Conservation (phyloP, 257 asterid genomes). For the Fraxinus quadrangulata region DNA sequence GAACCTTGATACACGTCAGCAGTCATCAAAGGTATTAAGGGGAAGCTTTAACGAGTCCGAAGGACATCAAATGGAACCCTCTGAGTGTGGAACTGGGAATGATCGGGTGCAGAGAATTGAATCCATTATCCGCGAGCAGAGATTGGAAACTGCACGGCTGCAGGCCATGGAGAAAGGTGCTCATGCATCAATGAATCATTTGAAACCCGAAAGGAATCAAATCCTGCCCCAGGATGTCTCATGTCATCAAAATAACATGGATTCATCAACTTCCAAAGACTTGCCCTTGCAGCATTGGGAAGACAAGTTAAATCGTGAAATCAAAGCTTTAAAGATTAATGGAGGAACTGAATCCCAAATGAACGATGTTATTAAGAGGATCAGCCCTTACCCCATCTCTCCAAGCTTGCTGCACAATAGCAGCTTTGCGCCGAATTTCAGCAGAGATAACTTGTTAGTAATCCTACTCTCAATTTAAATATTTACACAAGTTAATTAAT, state of each 20-base stretch:
- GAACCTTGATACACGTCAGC: conserved; percentile 31
- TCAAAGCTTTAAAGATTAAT: conserved; percentile 56
- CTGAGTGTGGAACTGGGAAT: conserved; percentile 39
- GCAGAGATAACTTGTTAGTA: conserved; percentile 76
- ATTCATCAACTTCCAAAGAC: background rate
- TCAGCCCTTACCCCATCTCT: conserved; percentile 57
- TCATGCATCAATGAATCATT: conserved; percentile 56
- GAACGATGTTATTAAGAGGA: conserved; percentile 51
- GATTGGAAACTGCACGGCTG: conserved; percentile 88
- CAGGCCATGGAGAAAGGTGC: conserved; percentile 87
- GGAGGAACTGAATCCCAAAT: conserved; percentile 43
- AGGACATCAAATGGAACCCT: conserved; percentile 29
- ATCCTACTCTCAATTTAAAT: background rate
- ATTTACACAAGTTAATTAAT: background rate
- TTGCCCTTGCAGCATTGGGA: conserved; percentile 58
- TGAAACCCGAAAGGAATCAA: conserved; percentile 87
- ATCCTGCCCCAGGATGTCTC: conserved; percentile 74
- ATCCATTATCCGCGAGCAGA: conserved; percentile 80
- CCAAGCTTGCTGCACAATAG: conserved; percentile 86
- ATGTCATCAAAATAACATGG: conserved; percentile 40
- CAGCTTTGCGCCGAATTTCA: conserved; percentile 51
- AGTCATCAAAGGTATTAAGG: conserved; percentile 31
- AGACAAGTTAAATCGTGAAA: conserved; percentile 67
- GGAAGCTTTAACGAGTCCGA: conserved; percentile 42
- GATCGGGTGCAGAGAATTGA: conserved; percentile 73